These are phyloP conservation scores for Flaveria brownii DNA, from an alignment of 129 eudicot genomes.

Conservation along the genomic window DNA sequence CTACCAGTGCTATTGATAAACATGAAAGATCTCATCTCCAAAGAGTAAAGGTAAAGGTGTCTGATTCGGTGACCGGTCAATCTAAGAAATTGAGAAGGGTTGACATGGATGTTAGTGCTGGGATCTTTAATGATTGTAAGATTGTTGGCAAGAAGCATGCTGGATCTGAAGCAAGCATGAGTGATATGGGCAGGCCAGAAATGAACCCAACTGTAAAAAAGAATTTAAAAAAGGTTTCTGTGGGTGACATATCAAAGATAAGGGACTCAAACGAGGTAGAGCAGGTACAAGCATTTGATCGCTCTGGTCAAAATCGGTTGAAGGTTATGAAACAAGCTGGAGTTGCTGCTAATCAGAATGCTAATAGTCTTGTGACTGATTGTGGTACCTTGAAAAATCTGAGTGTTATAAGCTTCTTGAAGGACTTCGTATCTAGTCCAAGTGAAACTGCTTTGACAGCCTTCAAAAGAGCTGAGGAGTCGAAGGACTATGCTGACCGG, in stretches of 20 bases:
- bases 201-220: slow-evolving; percentile 18
- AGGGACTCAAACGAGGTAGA: slow-evolving; percentile 33
- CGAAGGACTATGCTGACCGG: slow-evolving; percentile 60
- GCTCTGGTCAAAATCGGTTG: slow-evolving; percentile 35
- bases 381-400: slow-evolving; percentile 31
- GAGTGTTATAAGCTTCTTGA: slow-evolving; percentile 41
- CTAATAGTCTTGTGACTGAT: slow-evolving; percentile 34
- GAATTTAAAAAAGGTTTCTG: slow-evolving; percentile 25
- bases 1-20: slow-evolving; percentile 29
- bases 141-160: slow-evolving; percentile 36
- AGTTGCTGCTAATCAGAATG: slow-evolving; percentile 34
- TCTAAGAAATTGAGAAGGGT: slow-evolving; percentile 38
- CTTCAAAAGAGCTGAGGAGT: slow-evolving; percentile 72
- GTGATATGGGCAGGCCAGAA: slow-evolving; percentile 26
- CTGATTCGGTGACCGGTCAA: slow-evolving; percentile 34
- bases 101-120: slow-evolving; percentile 33
- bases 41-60: slow-evolving; percentile 36
- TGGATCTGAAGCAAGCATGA: slow-evolving; percentile 30
- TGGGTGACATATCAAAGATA: slow-evolving; percentile 31
- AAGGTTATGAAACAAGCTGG: slow-evolving; percentile 41
- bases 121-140: slow-evolving; percentile 27
- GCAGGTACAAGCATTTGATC: slow-evolving; percentile 25
- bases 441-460: slow-evolving; percentile 47
- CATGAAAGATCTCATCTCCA: slow-evolving; percentile 33
- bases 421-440: slow-evolving; percentile 45